Percentiles rank a stretch among this genome's conserved stretches.
Evolutionary conservation across 2,329 filamentous ascomycete species (phyloP).

Genomic region (Daldinia sp.): DNA sequence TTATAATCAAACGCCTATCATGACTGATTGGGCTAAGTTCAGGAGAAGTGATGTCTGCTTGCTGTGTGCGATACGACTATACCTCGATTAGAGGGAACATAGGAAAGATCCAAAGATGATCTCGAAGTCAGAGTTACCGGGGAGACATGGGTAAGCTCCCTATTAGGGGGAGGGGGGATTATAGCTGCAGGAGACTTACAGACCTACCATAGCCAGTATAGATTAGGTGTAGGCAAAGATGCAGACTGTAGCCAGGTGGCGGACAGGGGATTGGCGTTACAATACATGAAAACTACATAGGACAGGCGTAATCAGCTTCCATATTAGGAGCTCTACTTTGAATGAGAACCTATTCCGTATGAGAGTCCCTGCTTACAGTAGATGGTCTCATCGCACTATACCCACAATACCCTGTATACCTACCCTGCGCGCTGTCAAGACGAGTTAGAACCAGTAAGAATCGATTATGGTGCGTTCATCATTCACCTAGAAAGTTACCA

Average conservation of each 20-base stretch:
- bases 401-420: neutral
- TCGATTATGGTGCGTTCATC: conserved; percentile 2
- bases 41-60: conserved; percentile 15
- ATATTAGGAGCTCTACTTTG: conserved; percentile 23
- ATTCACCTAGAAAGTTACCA: conserved; percentile 27
- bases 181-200: conserved; percentile 18
- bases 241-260: conserved; percentile 31
- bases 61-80: conserved; percentile 21
- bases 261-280: conserved; percentile 22
- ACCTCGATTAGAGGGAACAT: neutral
- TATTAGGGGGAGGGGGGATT: conserved; percentile 30
- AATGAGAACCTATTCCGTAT: conserved; percentile 20
- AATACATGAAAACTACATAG: conserved; percentile 12
- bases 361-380: conserved; percentile 20
- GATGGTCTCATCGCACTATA: conserved; percentile 1
- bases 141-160: conserved; percentile 19
- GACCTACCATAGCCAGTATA: conserved; percentile 8
- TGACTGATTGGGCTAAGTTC: conserved; percentile 18
- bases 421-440: conserved; percentile 12
- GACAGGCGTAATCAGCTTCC: conserved; percentile 22
- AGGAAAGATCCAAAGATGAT: conserved; percentile 17
- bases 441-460: too few species aligned
- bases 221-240: conserved; percentile 8
- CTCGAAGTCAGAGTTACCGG: conserved; percentile 17
- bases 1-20: conserved; percentile 21